Evolutionary conservation across 805 yeast species (phyloP), one percentile per base, ranked within the genome.

Genomic region (Saccharomycopsis babjevae): DNA sequence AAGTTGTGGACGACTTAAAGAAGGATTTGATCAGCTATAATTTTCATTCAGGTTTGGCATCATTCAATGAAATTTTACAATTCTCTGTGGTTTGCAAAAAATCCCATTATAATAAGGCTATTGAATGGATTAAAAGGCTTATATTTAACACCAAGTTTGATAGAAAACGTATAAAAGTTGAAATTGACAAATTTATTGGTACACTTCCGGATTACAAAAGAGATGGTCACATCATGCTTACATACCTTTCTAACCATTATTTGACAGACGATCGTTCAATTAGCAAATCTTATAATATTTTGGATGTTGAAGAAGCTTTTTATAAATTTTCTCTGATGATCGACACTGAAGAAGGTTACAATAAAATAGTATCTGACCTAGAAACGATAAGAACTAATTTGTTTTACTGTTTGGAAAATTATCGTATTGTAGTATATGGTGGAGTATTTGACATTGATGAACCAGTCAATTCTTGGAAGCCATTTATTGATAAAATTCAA

Each of bases 41-140:
- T 15, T 75, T 89, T 28, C 77, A 80, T 38, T 78, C 78, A 52
- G 85, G 91, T 1, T 79, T 82, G 62, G 79, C 80, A 36, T 80
- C 81, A 50, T 84, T 85, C 67, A 82, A 83, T 16, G 97, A 94
- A 68, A 69, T 86, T 30, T 71, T 89, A 43, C 76, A 80, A 61
- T 76, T 91, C 11, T 81, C 77, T 60, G 75, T 92, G 50, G 81
- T 83, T 65, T 85, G 86, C 52, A 84, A 80, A 66, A 75, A 77
- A 10, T 76, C 75, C 8, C 84, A 90, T 61, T 94, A 92, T 68
- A 60, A 65, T 0, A 79, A 79, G 56, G 90, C 93, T 0, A 83
- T 92, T 46, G 80, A 83, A 28, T 94, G 98, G 98, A 75, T 89
- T 52, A 72, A 76, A 54, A 83, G 83, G 61, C 77, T 88, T 20